Evolutionary conservation across 164 flowering plant genomes (phyloP), one percentile per base, ranked within the genome.

Genomic region (Umbellularia californica): DNA sequence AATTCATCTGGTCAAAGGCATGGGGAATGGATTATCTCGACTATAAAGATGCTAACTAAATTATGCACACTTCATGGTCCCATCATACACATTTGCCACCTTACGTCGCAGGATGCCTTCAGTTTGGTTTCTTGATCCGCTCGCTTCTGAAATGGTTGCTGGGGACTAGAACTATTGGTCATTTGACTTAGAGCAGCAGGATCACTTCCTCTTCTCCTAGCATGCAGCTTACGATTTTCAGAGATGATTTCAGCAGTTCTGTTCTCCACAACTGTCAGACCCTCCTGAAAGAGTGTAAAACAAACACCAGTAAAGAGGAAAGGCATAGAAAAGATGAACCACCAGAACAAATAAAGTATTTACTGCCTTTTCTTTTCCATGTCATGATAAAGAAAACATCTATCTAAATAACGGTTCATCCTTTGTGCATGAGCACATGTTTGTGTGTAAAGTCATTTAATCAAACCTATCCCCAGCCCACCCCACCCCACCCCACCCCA

Each of bases 101-200:
- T 91, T 96, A 96, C 99, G 87, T 96, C 99, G 89, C 99, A 97
- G 78, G 99, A 94, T 81, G 99, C 99, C 89, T 96, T 94, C 83
- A 96, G 88, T 86, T 91, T 94, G 63, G 85, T 90, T 82, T 92
- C 98, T 74, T 81, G 95, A 81, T 85, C 83, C 23, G 87, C 79
- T 71, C 74, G 90, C 69, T 70, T 82, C 68, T 72, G 86, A 19
- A 76, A 80, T 69, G 79, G 85, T 72, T 81, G 82, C 80, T 72
- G 85, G 51, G 84, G 70, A 50, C 75, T 79, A 28, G 72, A 70
- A 65, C 74, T 82, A 62, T 75, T 51, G 11, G 68, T 70, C 19
- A 13, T 20, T 76, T 76, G 88, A 77, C 79, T 12, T 13, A 2
- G 83, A 35, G 75, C 83, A 60, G 77, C 88, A 50, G 81, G 70